Evolutionary conservation across 192 early-diverging fungal genomes (phyloP), one percentile per base, ranked within the genome.

Genomic region (Coemansia sp.): DNA sequence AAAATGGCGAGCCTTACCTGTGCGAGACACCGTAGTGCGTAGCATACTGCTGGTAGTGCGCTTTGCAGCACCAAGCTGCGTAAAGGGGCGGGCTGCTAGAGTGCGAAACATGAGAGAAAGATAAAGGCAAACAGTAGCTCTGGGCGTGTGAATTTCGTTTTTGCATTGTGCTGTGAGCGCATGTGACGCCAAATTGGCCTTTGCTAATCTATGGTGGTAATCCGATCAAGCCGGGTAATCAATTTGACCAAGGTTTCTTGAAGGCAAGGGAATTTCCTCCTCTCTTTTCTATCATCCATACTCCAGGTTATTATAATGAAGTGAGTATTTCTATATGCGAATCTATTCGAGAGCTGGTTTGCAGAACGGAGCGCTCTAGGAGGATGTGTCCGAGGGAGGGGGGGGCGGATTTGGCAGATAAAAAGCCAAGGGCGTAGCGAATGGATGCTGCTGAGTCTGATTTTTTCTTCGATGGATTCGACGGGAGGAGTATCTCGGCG

Each of bases 261-360:
- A n/a, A n/a, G 37, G 7, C 37, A 13, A 38, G 37, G 13, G 37
- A 38, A n/a, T 23, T 16, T 57, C 55, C 43, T 57, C 43, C 45
- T 40, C 39, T 33, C 21, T 20, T 53, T 12, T 23, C 20, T 19
- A 18, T 31, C 45, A 57, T 30, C 35, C 20, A 40, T 21, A 33
- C 21, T 28, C 5, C 31, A 50, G 43, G 30, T 10, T 37, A 54
- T 12, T 53, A 18, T 42, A 2, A 62, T 62, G 60, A 62, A 62
- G 60, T 62, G 48, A 62, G 60, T 62, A 53, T 57, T 45, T n/a
- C n/a, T n/a, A n/a, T n/a, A n/a, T 19, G 57, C 48, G 46, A n/a
- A 50, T 58, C 46, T 46, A 48, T 58, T 36, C 21, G 19, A 31
- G 36, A 14, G 28, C 18, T 7, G 7, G 50, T 37, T 20, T 33